phyloP scores from a whole-genome alignment of 2,329 filamentous ascomycete species.

The Fusarium sacchari region DNA sequence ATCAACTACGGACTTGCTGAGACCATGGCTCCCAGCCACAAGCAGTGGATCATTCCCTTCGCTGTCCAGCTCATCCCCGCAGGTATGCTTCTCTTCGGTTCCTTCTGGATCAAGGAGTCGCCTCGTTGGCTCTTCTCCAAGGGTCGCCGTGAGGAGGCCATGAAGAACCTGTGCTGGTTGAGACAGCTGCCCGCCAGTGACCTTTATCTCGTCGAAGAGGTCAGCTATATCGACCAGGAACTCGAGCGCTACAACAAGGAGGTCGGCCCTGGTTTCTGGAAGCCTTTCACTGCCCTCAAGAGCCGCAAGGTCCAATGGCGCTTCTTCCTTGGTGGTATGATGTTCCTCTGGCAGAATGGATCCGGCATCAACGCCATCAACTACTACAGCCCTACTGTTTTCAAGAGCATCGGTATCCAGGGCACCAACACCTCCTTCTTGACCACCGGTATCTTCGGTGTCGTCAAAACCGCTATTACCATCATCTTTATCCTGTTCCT shows the following conservation, averaged over 20 bases:
- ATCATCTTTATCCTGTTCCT: slow-evolving; percentile 75
- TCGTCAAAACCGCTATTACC: slow-evolving; percentile 76
- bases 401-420: slow-evolving; percentile 58
- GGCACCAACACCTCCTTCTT: slow-evolving; percentile 57
- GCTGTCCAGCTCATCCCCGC: slow-evolving; percentile 74
- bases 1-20: slow-evolving; percentile 71
- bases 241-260: slow-evolving; percentile 70
- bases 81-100: slow-evolving; percentile 68
- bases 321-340: slow-evolving; percentile 77
- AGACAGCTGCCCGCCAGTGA: slow-evolving; percentile 65
- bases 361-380: slow-evolving; percentile 81
- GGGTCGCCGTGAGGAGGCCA: slow-evolving; percentile 67
- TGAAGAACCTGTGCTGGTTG: slow-evolving; percentile 71
- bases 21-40: slow-evolving; percentile 53
- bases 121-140: slow-evolving; percentile 76
- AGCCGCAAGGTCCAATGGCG: slow-evolving; percentile 72
- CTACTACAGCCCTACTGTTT: slow-evolving; percentile 67
- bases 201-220: slow-evolving; percentile 77
- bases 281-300: slow-evolving; percentile 69
- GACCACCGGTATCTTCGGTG: slow-evolving; percentile 80
- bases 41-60: slow-evolving; percentile 69
- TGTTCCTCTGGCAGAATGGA: slow-evolving; percentile 84
- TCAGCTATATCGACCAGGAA: slow-evolving; percentile 75
- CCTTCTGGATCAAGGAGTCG: slow-evolving; percentile 70
- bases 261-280: slow-evolving; percentile 80